Base-by-base conservation (phyloP, 164 flowering plant genomes). In the Vitis riparia region DNA sequence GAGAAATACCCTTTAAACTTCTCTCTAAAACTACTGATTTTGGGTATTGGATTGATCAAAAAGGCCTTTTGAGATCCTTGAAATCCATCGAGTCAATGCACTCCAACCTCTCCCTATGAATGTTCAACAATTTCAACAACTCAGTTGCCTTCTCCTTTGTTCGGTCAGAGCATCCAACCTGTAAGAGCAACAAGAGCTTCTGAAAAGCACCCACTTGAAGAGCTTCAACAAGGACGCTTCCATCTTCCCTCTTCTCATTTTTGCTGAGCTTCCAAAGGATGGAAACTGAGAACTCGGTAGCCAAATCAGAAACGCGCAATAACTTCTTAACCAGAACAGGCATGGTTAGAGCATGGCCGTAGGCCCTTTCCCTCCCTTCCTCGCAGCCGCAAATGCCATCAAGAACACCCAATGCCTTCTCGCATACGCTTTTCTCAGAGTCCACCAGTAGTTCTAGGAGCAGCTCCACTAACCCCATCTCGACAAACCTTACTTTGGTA, bases 241-340 rank as follows among this genome's bases (percentile, higher is more conserved):
- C 82, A 1, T 68, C 85, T 13, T 77, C 82, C 37, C 77, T 71
- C 65, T 70, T 70, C 37, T 74, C 82, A 32, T 73, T 77, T 82
- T 81, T 82, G 78, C 85, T 71, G 3, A 93, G 81, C 88, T 81
- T 89, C 92, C 88, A 94, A 1, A 94, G 63, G 16, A 81, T 71
- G 0, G 93, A 87, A 0, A 91, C 89, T 0, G 97, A 80, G 11
- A 87, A 82, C 71, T 85, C 88, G 0, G 91, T 89, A 3, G 91
- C 87, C 79, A 87, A 32, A 10, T 85, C 86, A 0, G 97, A 89
- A 1, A 90, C 85, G 10, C 93, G 71, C 37, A 91, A 70, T 2
- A 94, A 69, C 79, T 94, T 94, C 89, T 89, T 94, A 19, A 92
- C 92, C 70, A 94, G 9, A 0, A 91, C 80, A 2, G 98, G 97